Percentiles rank a stretch among this genome's conserved stretches.
phyloP scores from a whole-genome alignment of 2,329 filamentous ascomycete species.

The Fusarium continuum region DNA sequence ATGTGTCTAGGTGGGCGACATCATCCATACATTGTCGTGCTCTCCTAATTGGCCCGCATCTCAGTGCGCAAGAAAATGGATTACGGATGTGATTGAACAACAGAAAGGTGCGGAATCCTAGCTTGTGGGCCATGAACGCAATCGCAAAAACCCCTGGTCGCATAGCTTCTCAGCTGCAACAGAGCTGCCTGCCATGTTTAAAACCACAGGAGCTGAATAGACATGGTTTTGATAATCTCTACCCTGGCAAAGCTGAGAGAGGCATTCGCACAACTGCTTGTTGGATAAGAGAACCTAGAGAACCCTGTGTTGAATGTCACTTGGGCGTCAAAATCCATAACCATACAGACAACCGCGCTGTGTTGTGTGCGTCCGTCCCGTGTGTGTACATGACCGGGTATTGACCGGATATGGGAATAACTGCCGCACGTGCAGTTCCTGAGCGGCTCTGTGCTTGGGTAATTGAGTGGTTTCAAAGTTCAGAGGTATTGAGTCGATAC shows the following conservation, averaged over 20 bases:
- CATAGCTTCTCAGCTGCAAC: conserved; percentile 9
- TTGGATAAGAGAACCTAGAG: background rate
- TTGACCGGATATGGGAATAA: conserved; percentile 29
- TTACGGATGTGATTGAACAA: conserved; percentile 43
- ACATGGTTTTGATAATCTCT: conserved; percentile 17
- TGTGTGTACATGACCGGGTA: conserved; percentile 25
- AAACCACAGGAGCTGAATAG: conserved; percentile 12
- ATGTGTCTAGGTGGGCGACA: conserved; percentile 16
- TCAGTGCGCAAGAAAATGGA: conserved; percentile 25
- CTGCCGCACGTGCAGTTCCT: conserved; percentile 8
- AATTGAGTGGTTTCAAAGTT: too few relatives aligned
- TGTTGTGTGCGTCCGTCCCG: conserved; percentile 5
- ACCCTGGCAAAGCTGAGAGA: conserved; percentile 31
- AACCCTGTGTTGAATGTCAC: conserved; percentile 5
- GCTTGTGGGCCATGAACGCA: conserved; percentile 28
- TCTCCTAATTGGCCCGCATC: conserved; percentile 37
- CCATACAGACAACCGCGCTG: background rate
- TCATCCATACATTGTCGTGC: conserved; percentile 21
- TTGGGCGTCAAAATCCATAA: conserved; percentile 5
- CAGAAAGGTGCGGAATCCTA: conserved; percentile 42
- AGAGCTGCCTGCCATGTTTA: conserved; percentile 10
- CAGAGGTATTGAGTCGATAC: too few relatives aligned
- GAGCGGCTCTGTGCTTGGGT: background rate
- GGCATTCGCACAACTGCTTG: conserved; percentile 28
- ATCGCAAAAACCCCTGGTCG: conserved; percentile 29